A percentile compares a stretch with the other conserved stretches of the same genome.
Evolutionary conservation across 1,139 yeast species (phyloP).

Genomic region (Blastobotrys petasosporus): DNA sequence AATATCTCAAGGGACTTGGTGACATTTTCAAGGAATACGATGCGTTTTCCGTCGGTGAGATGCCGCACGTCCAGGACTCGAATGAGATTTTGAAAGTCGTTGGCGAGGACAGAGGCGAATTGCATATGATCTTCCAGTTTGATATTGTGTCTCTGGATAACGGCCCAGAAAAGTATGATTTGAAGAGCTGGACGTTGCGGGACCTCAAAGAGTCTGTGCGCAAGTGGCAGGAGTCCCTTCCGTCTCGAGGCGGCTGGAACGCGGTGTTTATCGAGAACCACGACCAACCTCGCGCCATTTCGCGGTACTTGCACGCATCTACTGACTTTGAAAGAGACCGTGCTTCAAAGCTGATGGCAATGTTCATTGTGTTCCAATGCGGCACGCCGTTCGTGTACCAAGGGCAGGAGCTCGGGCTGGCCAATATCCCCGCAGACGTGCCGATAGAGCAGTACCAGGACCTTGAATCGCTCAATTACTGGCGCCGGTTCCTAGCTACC

Average conservation of each 20-base stretch:
- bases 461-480: conserved; percentile 38
- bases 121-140: conserved; percentile 50
- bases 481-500: conserved; percentile 31
- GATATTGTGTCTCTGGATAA: conserved; percentile 33
- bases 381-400: conserved; percentile 51
- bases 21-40: conserved; percentile 41
- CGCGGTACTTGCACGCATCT: conserved; percentile 46
- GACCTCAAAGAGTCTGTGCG: conserved; percentile 44
- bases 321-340: conserved; percentile 34
- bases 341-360: conserved; percentile 46
- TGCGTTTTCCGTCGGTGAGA: conserved; percentile 54
- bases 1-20: conserved; percentile 51
- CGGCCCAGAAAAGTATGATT: conserved; percentile 34
- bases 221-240: conserved; percentile 36
- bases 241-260: conserved; percentile 57
- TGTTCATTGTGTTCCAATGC: conserved; percentile 44
- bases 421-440: conserved; percentile 45
- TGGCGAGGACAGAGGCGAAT: conserved; percentile 44
- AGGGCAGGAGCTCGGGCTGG: conserved; percentile 58
- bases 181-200: conserved; percentile 35
- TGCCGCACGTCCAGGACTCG: conserved; percentile 20
- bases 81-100: conserved; percentile 45
- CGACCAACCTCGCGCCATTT: conserved; percentile 50
- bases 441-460: conserved; percentile 20
- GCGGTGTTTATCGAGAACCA: conserved; percentile 54